Conservation (phyloP, 108 stramenopile genomes). For the Ochromonas danica region DNA sequence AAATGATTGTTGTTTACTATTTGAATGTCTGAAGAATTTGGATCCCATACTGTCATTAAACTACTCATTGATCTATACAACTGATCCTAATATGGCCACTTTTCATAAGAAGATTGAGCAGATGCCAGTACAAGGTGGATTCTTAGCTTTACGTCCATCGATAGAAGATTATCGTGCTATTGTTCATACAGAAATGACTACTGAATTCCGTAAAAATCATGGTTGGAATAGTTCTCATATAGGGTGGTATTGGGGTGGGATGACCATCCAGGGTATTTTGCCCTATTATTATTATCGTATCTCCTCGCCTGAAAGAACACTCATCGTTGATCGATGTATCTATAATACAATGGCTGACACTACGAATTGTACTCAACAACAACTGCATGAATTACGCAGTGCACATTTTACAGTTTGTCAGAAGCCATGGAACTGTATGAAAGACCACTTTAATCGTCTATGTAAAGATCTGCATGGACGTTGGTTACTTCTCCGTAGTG, state of each 20-base stretch:
- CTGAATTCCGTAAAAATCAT: constrained; percentile 12
- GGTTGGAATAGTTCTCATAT: constrained; percentile 73
- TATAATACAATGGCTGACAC: constrained; percentile 90
- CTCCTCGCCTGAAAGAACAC: constrained; percentile 32
- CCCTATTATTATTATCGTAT: constrained; percentile 80
- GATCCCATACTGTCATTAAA: background rate
- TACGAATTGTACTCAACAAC: constrained; percentile 53
- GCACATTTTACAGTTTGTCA: constrained; percentile 89
- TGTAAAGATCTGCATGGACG: constrained; percentile 18
- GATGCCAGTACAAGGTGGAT: constrained; percentile 73
- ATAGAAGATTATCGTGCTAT: constrained; percentile 12
- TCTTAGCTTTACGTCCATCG: constrained; percentile 73
- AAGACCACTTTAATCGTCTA: background rate
- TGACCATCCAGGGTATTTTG: constrained; percentile 69
- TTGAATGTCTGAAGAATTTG: background rate
- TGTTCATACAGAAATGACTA: constrained; percentile 1
- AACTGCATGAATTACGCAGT: constrained; percentile 36
- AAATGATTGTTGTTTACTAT: background rate
- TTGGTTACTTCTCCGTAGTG: constrained; percentile 3
- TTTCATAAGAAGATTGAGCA: background rate
- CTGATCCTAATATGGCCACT: constrained; percentile 33
- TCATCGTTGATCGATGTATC: constrained; percentile 69
- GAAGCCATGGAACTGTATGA: constrained; percentile 85
- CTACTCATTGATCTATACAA: constrained; percentile 25
- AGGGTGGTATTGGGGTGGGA: constrained; percentile 82